Evolutionary conservation across 2,329 filamentous ascomycete species (phyloP).

Genomic region (Talaromyces sp.): DNA sequence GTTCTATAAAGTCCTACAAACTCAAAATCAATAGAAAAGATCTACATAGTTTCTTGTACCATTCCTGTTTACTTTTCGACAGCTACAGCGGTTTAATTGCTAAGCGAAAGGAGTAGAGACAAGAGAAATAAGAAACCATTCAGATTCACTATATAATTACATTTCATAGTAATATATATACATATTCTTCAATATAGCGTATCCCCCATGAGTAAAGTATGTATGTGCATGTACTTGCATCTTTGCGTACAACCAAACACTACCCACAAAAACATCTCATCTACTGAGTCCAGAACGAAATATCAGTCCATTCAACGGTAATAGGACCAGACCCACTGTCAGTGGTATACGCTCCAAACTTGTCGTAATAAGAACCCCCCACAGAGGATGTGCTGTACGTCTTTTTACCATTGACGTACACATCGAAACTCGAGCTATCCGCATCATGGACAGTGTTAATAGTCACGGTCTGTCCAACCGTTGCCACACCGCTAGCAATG

Average conservation of each 20-base stretch:
- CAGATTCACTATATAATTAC: no score
- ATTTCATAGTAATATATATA: no score
- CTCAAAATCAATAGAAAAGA: no score
- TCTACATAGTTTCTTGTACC: no score
- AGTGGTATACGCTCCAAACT: conserved; percentile 6
- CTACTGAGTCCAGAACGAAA: conserved; percentile 7
- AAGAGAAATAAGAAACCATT: no score
- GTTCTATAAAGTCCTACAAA: no score
- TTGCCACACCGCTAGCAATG: conserved; percentile 6
- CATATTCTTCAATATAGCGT: neutral
- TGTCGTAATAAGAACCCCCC: conserved; percentile 9
- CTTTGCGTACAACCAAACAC: neutral
- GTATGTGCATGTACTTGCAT: neutral
- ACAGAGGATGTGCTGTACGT: neutral
- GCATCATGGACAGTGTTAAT: conserved; percentile 9
- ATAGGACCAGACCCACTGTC: conserved; percentile 8
- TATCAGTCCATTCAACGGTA: conserved; percentile 6
- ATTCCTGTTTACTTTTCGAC: no score
- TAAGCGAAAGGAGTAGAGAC: no score
- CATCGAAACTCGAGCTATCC: conserved; percentile 2
- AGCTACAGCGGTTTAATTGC: no score
- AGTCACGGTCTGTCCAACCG: conserved; percentile 5
- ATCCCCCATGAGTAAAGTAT: neutral
- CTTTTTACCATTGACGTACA: conserved; percentile 8
- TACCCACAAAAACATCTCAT: neutral